phyloP scores from a whole-genome alignment of 2,329 filamentous ascomycete genomes.

The Colletotrichum tropicale region DNA sequence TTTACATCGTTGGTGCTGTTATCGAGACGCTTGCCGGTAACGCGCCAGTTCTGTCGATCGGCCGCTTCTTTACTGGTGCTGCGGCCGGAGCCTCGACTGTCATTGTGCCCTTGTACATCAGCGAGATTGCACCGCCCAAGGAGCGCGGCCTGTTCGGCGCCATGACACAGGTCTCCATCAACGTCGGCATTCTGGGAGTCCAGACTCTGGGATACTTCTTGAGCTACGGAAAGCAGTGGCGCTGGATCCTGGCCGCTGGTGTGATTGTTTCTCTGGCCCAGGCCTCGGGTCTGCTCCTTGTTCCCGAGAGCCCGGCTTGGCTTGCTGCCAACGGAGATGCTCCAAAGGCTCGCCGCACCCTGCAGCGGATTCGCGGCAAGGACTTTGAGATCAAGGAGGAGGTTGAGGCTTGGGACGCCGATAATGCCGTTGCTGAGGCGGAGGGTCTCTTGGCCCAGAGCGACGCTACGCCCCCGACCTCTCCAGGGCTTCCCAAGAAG shows the following conservation, averaged over 20 bases:
- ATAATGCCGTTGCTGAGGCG: slow-evolving; percentile 61
- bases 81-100: slow-evolving; percentile 90
- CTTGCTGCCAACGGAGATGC: slow-evolving; percentile 71
- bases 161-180: slow-evolving; percentile 93
- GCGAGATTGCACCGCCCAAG: slow-evolving; percentile 80
- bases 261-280: slow-evolving; percentile 72
- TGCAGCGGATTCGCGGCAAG: slow-evolving; percentile 79
- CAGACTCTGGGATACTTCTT: slow-evolving; percentile 89
- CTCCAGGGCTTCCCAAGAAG: slow-evolving; percentile 25
- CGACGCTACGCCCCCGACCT: slow-evolving; percentile 22
- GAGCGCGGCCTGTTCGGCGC: slow-evolving; percentile 80
- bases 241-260: slow-evolving; percentile 79
- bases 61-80: slow-evolving; percentile 80
- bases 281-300: slow-evolving; percentile 71
- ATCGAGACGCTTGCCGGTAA: slow-evolving; percentile 75
- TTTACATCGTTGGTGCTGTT: slow-evolving; percentile 77
- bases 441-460: slow-evolving; percentile 65
- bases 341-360: slow-evolving; percentile 64
- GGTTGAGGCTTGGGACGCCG: slow-evolving; percentile 63
- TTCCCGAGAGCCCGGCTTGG: slow-evolving; percentile 90
- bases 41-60: slow-evolving; percentile 71
- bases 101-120: slow-evolving; percentile 92
- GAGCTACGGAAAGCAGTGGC: slow-evolving; percentile 80
- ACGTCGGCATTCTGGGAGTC: slow-evolving; percentile 83
- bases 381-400: slow-evolving; percentile 75